These are phyloP conservation scores for Theobroma cacao DNA, from an alignment of 345 rosid species.

Conservation along the genomic window DNA sequence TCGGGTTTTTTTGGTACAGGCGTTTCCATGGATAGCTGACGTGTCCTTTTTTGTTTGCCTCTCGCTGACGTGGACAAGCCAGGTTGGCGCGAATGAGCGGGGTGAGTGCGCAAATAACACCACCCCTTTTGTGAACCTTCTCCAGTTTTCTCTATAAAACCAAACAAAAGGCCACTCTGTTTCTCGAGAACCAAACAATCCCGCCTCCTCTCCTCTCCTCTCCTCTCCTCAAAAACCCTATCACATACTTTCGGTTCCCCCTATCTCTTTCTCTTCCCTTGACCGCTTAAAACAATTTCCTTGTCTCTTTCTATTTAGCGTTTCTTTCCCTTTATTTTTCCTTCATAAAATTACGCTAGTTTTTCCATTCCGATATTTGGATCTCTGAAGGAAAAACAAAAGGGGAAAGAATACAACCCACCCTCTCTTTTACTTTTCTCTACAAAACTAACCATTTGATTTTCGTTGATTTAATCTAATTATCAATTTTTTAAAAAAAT, in stretches of 20 bases:
- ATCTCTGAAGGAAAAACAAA: neutral
- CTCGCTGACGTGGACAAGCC: too few relatives aligned
- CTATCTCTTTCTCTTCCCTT: neutral
- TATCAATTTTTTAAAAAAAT: neutral
- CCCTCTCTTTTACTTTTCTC: neutral
- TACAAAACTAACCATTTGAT: neutral
- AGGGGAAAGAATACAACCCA: neutral
- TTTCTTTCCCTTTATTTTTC: neutral
- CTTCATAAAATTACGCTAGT: neutral
- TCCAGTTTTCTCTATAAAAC: neutral
- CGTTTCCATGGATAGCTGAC: too few relatives aligned
- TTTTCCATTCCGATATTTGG: neutral
- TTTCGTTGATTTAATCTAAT: neutral
- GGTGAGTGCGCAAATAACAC: too few relatives aligned
- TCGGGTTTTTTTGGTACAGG: too few relatives aligned
- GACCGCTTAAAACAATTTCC: neutral
- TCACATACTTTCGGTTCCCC: neutral
- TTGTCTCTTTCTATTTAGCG: neutral
- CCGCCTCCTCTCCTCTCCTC: slow-evolving; percentile 3
- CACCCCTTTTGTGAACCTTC: too few relatives aligned
- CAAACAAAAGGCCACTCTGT: neutral
- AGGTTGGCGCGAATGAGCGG: too few relatives aligned
- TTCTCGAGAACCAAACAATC: neutral
- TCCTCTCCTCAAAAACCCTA: slow-evolving; percentile 10
- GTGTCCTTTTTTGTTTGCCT: too few relatives aligned